Evolutionary conservation across 176 grass and related monocot genomes (phyloP).

Genomic region (Eremochloa ophiuroides): DNA sequence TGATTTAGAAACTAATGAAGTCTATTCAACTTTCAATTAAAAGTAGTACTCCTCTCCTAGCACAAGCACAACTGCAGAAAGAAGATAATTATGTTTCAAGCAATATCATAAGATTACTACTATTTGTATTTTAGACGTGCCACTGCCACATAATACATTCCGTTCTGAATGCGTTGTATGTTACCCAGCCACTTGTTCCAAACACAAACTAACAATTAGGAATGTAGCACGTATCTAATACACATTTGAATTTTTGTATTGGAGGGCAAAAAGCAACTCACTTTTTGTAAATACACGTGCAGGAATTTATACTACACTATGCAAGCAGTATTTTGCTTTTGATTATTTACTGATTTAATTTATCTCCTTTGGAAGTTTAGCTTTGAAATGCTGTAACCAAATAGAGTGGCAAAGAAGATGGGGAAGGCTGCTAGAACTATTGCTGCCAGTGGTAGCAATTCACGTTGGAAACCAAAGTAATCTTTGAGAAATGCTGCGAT

Average conservation of each 20-base stretch:
- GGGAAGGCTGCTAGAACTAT: slow-evolving; percentile 47
- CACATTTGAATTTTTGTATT: not conserved
- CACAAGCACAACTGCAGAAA: not conserved
- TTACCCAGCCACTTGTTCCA: not conserved
- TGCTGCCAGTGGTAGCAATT: slow-evolving; percentile 35
- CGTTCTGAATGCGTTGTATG: not conserved
- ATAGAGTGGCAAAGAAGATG: slow-evolving; percentile 42
- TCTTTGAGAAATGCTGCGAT: slow-evolving; percentile 42
- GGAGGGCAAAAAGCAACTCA: not conserved
- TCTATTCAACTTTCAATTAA: not conserved
- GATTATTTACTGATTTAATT: not conserved
- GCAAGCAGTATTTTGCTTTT: not conserved
- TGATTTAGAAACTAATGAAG: not conserved
- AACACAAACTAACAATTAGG: not conserved
- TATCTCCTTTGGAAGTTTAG: slow-evolving; percentile 70
- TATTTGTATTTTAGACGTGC: not conserved
- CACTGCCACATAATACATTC: not conserved
- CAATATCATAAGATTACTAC: not conserved
- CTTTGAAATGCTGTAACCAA: slow-evolving; percentile 50
- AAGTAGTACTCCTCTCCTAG: not conserved
- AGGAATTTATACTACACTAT: not conserved
- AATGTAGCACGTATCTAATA: not conserved
- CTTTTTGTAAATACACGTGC: not conserved
- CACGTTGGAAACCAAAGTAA: slow-evolving; percentile 55
- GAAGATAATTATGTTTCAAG: not conserved